phyloP scores from a whole-genome alignment of 371 early-diverging fungal species.

The Catenaria anguillulae region DNA sequence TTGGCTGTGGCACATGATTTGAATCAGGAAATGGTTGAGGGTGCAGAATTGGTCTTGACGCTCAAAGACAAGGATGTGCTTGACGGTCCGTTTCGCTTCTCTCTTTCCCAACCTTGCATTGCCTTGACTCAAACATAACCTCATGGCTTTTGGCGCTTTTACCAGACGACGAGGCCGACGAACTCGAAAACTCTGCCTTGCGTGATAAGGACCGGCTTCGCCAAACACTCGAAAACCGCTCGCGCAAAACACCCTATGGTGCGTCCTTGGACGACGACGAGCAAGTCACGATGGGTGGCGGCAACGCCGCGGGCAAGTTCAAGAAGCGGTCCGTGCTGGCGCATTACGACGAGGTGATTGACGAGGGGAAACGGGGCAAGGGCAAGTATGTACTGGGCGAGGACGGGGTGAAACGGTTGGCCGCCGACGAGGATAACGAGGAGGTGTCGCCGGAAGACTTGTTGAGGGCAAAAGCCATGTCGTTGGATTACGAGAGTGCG shows the following conservation, averaged over 20 bases:
- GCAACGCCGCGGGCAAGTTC: constrained; percentile 19
- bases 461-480: constrained; percentile 8
- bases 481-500: not conserved
- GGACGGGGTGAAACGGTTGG: constrained; percentile 5
- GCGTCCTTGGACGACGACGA: constrained; percentile 81
- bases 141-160: not conserved
- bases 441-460: constrained; percentile 11
- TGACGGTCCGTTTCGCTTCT: constrained; percentile 22
- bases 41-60: constrained; percentile 65
- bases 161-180: not conserved
- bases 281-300: constrained; percentile 15
- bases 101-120: too few relatives aligned
- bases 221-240: constrained; percentile 59
- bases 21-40: constrained; percentile 44
- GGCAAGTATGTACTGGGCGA: constrained; percentile 3
- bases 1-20: constrained; percentile 61
- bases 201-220: constrained; percentile 43
- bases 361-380: constrained; percentile 10
- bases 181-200: not conserved
- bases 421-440: constrained; percentile 9
- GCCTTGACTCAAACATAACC: not conserved
- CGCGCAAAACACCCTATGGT: constrained; percentile 43
- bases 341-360: constrained; percentile 63
- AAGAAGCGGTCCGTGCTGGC: constrained; percentile 48
- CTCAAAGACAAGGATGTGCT: constrained; percentile 66